Conservation (phyloP, 495 filamentous ascomycete genomes). For the Talaromyces ruber region DNA sequence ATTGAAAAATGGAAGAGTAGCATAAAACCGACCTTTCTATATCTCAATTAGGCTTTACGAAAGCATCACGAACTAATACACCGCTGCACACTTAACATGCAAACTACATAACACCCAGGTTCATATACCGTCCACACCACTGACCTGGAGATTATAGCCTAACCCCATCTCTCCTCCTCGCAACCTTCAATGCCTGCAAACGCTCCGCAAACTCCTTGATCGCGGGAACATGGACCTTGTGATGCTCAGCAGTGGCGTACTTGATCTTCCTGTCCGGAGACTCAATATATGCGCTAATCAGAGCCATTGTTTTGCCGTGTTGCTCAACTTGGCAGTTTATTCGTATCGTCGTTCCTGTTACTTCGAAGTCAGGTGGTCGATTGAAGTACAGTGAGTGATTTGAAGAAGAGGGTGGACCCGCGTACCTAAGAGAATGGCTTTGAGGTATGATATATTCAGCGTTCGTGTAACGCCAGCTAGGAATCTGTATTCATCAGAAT, state of each 20-base stretch:
- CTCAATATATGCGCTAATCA: slow-evolving; percentile 31
- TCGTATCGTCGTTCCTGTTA: slow-evolving; percentile 18
- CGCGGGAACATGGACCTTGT: slow-evolving; percentile 32
- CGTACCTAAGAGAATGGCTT: slow-evolving; percentile 21
- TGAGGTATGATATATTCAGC: slow-evolving; percentile 30
- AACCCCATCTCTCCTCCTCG: background rate
- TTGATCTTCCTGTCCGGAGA: slow-evolving; percentile 26
- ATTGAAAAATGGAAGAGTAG: no score
- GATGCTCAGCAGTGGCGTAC: slow-evolving; percentile 33
- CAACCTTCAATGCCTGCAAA: background rate
- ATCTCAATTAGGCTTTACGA: background rate
- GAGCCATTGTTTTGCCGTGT: slow-evolving; percentile 32
- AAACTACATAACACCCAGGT: no score
- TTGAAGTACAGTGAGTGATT: background rate
- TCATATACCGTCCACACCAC: background rate
- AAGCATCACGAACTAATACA: no score
- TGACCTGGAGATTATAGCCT: background rate
- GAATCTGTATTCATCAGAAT: slow-evolving; percentile 14
- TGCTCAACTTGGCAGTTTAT: slow-evolving; percentile 23
- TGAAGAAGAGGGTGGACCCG: background rate
- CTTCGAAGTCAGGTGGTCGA: background rate
- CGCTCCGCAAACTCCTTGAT: slow-evolving; percentile 17
- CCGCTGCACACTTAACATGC: no score
- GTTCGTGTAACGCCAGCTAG: slow-evolving; percentile 33
- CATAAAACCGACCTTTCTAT: background rate